phyloP scores from a whole-genome alignment of 306 rosid genomes.

The Alnus rubra region DNA sequence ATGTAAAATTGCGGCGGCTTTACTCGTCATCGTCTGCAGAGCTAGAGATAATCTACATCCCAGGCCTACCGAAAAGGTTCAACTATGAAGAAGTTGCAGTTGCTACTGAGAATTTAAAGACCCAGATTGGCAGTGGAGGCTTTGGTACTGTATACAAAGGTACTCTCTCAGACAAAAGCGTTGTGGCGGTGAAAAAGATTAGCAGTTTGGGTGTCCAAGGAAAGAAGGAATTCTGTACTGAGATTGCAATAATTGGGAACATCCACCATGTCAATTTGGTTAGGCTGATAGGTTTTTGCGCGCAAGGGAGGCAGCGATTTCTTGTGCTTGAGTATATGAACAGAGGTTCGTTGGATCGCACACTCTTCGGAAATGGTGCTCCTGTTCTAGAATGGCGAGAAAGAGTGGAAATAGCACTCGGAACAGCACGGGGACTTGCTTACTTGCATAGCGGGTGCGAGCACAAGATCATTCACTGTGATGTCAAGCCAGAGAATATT shows the following conservation, averaged over 20 bases:
- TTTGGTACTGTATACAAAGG: slow-evolving; percentile 87
- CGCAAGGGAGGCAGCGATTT: slow-evolving; percentile 67
- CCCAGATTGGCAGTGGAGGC: slow-evolving; percentile 78
- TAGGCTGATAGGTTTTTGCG: slow-evolving; percentile 80
- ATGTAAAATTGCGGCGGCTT: slow-evolving; percentile 41
- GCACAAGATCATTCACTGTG: slow-evolving; percentile 82
- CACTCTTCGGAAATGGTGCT: slow-evolving; percentile 60
- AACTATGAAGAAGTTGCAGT: slow-evolving; percentile 62
- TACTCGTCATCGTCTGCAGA: slow-evolving; percentile 57
- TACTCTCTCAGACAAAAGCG: slow-evolving; percentile 55
- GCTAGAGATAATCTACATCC: slow-evolving; percentile 64
- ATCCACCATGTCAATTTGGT: slow-evolving; percentile 85
- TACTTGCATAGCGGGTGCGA: slow-evolving; percentile 84
- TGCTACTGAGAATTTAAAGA: slow-evolving; percentile 75
- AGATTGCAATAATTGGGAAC: slow-evolving; percentile 81
- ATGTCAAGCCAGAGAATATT: slow-evolving; percentile 90
- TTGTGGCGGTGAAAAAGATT: slow-evolving; percentile 92
- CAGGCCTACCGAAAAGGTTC: slow-evolving; percentile 84
- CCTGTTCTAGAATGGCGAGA: slow-evolving; percentile 91
- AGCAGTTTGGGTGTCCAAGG: slow-evolving; percentile 71
- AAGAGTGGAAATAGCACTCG: slow-evolving; percentile 74
- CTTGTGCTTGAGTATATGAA: slow-evolving; percentile 88
- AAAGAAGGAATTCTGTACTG: slow-evolving; percentile 83
- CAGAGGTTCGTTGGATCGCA: slow-evolving; percentile 75
- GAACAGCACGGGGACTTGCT: slow-evolving; percentile 92